Evolutionary conservation across 768 basidiomycete species (phyloP), one percentile per base, ranked within the genome.

Genomic region (Strobilomyces echinocephalus): DNA sequence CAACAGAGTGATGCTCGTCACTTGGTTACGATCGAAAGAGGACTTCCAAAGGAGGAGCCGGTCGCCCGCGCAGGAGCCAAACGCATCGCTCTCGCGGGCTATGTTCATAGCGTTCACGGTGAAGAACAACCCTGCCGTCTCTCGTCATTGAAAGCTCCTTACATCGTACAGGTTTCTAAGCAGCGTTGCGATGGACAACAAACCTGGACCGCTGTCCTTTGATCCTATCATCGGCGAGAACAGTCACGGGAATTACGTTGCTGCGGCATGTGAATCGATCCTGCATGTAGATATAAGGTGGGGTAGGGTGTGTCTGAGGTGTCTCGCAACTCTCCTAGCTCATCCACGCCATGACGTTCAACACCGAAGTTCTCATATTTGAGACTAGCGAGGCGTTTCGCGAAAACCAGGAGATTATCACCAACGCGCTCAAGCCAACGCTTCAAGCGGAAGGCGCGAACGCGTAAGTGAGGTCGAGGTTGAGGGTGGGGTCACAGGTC

Each of bases 301-400:
- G 6, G 21, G 39, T 14, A 21, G 24, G 4, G 24, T 4, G 24
- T 24, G 24, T 24, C 24, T 24, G 7, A n/a, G 12, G 21, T 14
- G 21, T 26, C 21, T 12, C 35, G 15, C 14, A 15, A 36, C 35
- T 35, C 34, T 35, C 34, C 5, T 12, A 24, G 21, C 20, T 15
- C 10, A 6, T 28, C 21, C 21, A 26, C 18, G 10, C 6, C 50
- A 52, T 52, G 50, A 20, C 55, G 30, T 39, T 44, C 45, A 68
- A 63, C 14, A 66, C 63, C 15, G 65, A 66, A 31, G 9, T 66
- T 18, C 8, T 65, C 40, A 49, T 63, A 30, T 63, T 66, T 30
- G 44, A 62, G 16, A 21, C 66, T 5, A 54, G 26, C 26, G 45
- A 55, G 3, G 54, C 8, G 2, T 49, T 55, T 39, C 58, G 52